A percentile compares a stretch with the other conserved stretches of the same genome.
These are phyloP conservation scores for Samsoniella hepiali DNA, from an alignment of 2,329 filamentous ascomycete species.

Conservation along the genomic window DNA sequence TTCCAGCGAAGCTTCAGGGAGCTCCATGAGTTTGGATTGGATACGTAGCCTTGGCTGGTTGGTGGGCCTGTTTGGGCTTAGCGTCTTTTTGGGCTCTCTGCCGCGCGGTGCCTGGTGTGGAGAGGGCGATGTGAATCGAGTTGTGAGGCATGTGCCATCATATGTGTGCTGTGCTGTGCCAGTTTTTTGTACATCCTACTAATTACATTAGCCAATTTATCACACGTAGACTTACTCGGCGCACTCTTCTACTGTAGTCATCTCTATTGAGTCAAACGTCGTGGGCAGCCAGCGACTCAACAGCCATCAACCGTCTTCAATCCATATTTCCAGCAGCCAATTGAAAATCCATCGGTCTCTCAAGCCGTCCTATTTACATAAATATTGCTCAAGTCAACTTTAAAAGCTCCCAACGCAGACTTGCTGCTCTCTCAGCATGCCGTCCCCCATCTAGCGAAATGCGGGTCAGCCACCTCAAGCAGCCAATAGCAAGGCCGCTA, in stretches of 20 bases:
- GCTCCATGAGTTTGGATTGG: slow-evolving; percentile 17
- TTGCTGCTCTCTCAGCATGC: background rate
- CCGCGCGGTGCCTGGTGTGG: slow-evolving; percentile 9
- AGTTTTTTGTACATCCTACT: too few relatives aligned
- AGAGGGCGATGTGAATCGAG: background rate
- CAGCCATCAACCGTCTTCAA: too few relatives aligned
- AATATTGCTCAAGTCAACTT: too few relatives aligned
- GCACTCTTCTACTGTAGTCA: too few relatives aligned
- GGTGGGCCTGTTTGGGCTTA: slow-evolving; percentile 12
- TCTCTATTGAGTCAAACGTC: too few relatives aligned
- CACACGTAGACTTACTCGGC: too few relatives aligned
- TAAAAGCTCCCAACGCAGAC: background rate
- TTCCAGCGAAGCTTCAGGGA: slow-evolving; percentile 18
- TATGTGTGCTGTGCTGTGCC: background rate
- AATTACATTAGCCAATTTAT: too few relatives aligned
- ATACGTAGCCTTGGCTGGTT: slow-evolving; percentile 18
- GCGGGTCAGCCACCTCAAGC: background rate
- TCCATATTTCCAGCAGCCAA: background rate
- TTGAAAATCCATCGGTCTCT: background rate
- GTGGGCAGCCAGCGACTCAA: too few relatives aligned
- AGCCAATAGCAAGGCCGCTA: slow-evolving; percentile 6
- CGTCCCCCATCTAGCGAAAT: background rate
- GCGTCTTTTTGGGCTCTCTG: background rate
- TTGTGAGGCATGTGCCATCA: background rate
- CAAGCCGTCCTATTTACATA: background rate